Conservation (phyloP, 1,284 basidiomycete genomes). For the Microbotryum scabiosae region DNA sequence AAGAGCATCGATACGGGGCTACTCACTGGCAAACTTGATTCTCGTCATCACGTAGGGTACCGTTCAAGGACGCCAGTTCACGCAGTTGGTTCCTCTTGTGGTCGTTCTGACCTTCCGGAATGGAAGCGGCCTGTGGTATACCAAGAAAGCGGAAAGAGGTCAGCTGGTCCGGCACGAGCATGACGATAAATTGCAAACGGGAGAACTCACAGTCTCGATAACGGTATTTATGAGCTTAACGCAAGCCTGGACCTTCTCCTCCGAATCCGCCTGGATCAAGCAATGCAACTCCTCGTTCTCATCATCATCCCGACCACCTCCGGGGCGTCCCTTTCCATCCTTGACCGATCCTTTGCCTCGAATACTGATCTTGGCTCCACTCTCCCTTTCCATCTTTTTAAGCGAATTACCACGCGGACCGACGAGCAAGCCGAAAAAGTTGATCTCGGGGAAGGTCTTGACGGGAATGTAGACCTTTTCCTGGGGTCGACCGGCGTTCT, state of each 20-base stretch:
- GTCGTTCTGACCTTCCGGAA: conserved; percentile 97
- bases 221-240: conserved; percentile 94
- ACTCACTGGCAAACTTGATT: conserved; percentile 85
- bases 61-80: conserved; percentile 94
- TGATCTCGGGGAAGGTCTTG: conserved; percentile 99
- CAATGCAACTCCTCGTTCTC: conserved; percentile 99
- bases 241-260: conserved; percentile 82
- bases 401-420: conserved; percentile 97
- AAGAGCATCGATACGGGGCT: conserved; percentile 51
- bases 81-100: conserved; percentile 99
- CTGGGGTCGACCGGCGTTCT: conserved; percentile 77
- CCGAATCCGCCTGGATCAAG: conserved; percentile 84
- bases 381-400: conserved; percentile 98
- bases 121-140: conserved; percentile 73
- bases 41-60: conserved; percentile 97
- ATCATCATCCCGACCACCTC: conserved; percentile 73
- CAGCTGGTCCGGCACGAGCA: conserved; percentile 16
- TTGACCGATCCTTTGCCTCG: conserved; percentile 98
- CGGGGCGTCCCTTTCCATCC: conserved; percentile 64
- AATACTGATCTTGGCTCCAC: conserved; percentile 96
- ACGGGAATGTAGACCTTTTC: conserved; percentile 99
- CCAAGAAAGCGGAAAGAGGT: neutral
- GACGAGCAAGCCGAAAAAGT: conserved; percentile 97
- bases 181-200: neutral
- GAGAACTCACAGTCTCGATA: conserved; percentile 78